Evolutionary conservation across 768 basidiomycete species (phyloP).

Genomic region (Tricholoma sp.): DNA sequence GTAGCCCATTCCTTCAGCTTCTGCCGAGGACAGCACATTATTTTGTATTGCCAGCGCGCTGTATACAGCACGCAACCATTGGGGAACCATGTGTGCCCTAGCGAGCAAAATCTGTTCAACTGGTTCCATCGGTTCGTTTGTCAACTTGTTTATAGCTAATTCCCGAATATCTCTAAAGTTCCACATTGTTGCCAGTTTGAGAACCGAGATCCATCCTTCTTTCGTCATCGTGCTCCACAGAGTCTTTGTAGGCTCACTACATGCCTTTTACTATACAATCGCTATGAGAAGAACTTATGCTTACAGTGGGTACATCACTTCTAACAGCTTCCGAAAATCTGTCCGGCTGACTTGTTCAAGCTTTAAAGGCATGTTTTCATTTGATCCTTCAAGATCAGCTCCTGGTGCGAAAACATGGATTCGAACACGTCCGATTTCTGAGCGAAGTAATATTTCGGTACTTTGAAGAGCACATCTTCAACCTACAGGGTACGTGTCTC

Average conservation of each 20-base stretch:
- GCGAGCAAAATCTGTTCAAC: constrained; percentile 28
- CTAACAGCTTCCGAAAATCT: constrained; percentile 22
- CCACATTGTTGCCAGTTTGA: constrained; percentile 36
- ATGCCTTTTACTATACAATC: neutral
- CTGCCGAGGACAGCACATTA: constrained; percentile 20
- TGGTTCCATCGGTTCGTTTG: constrained; percentile 10
- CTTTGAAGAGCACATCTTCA: neutral
- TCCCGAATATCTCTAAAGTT: constrained; percentile 24
- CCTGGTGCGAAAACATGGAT: neutral
- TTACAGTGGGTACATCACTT: constrained; percentile 23
- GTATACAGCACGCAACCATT: constrained; percentile 30
- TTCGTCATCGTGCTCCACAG: neutral
- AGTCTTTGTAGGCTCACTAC: neutral
- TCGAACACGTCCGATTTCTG: neutral
- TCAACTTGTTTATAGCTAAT: constrained; percentile 25
- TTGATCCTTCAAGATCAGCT: constrained; percentile 14
- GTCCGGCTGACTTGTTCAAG: constrained; percentile 16
- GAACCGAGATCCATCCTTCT: constrained; percentile 32
- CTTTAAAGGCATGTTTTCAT: constrained; percentile 19
- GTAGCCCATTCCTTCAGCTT: constrained; percentile 22
- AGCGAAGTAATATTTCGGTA: neutral
- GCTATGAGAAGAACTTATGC: neutral
- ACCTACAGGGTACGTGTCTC: neutral
- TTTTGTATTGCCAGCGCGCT: constrained; percentile 16
- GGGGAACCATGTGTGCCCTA: constrained; percentile 23